These are phyloP conservation scores for Fusarium sp. DNA, from an alignment of 2,329 filamentous ascomycete species.

Conservation along the genomic window DNA sequence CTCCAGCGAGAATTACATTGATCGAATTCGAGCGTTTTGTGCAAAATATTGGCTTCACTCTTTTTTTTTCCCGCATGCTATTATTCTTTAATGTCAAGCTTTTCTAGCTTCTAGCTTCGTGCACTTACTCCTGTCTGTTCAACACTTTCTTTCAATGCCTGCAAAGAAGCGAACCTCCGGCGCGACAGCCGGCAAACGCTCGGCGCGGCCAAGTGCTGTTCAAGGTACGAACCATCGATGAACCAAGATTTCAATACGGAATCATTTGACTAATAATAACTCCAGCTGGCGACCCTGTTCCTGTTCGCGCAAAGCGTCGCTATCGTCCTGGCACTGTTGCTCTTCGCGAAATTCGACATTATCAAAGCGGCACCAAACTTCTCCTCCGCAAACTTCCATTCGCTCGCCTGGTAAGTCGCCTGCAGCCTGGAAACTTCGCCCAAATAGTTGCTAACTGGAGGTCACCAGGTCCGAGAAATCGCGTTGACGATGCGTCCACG, in stretches of 20 bases:
- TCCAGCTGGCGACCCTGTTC: constrained; percentile 79
- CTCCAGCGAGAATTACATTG: constrained; percentile 21
- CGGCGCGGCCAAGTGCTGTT: constrained; percentile 56
- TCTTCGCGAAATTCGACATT: constrained; percentile 89
- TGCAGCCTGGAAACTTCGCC: background rate
- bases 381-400: constrained; percentile 85
- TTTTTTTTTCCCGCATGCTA: constrained; percentile 12
- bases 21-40: constrained; percentile 18
- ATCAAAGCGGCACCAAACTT: constrained; percentile 90
- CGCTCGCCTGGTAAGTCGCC: constrained; percentile 72
- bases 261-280: constrained; percentile 36
- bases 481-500: constrained; percentile 72
- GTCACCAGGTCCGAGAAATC: constrained; percentile 70
- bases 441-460: constrained; percentile 35
- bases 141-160: constrained; percentile 41
- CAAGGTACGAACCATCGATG: constrained; percentile 53
- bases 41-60: constrained; percentile 10
- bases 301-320: constrained; percentile 70
- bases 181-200: constrained; percentile 36
- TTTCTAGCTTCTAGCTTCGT: background rate
- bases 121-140: background rate
- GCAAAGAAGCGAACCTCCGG: constrained; percentile 34
- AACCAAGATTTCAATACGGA: background rate
- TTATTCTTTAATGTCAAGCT: constrained; percentile 19
- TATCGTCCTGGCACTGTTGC: constrained; percentile 87